Evolutionary conservation across 78 protist species (phyloP).

Genomic region (Dictyostelium purpureum): DNA sequence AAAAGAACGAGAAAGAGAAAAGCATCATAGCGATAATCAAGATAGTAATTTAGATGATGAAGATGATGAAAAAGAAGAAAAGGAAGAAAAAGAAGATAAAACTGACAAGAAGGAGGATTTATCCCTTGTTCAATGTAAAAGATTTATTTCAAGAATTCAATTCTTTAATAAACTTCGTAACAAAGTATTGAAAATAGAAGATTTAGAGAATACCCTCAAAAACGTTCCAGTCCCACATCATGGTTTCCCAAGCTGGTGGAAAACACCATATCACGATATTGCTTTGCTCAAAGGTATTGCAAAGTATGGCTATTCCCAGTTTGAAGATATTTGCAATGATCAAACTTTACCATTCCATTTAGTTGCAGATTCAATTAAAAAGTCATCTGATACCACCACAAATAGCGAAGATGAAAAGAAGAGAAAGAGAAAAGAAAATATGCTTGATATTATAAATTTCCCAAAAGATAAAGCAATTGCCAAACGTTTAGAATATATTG

Average conservation of each 20-base stretch:
- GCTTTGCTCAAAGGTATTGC: slow-evolving; percentile 35
- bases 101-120: slow-evolving; percentile 27
- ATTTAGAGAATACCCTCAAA: background rate
- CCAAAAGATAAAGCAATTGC: slow-evolving; percentile 50
- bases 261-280: slow-evolving; percentile 51
- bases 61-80: slow-evolving; percentile 25
- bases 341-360: slow-evolving; percentile 31
- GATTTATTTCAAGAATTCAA: slow-evolving; percentile 57
- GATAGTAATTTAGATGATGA: slow-evolving; percentile 10
- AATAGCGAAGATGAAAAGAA: slow-evolving; percentile 12
- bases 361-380: background rate
- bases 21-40: background rate
- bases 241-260: slow-evolving; percentile 78
- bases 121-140: slow-evolving; percentile 68
- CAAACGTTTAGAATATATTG: slow-evolving; percentile 17
- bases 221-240: slow-evolving; percentile 3
- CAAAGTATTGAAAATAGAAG: background rate
- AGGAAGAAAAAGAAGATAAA: background rate
- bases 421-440: slow-evolving; percentile 46
- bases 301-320: slow-evolving; percentile 73
- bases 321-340: slow-evolving; percentile 62
- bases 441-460: slow-evolving; percentile 5
- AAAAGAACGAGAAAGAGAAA: background rate
- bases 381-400: background rate
- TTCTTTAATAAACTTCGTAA: slow-evolving; percentile 41